phyloP scores from a whole-genome alignment of 352 stramenopile species.

The Pythium sp. region DNA sequence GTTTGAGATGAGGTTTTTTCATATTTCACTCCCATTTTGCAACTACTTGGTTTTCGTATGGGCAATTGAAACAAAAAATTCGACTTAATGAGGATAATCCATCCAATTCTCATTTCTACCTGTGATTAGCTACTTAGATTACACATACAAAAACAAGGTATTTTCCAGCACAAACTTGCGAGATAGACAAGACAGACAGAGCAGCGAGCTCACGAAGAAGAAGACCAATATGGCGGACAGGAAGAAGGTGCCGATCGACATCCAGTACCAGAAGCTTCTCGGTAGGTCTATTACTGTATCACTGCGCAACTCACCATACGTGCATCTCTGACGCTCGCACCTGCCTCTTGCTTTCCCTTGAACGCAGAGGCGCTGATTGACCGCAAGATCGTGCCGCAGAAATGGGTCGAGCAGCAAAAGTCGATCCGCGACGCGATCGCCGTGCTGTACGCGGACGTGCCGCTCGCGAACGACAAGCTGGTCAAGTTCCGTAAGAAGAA shows the following conservation, averaged over 20 bases:
- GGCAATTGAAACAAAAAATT: neutral
- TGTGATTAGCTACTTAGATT: too few species aligned
- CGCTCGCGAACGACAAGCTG: conserved; percentile 39
- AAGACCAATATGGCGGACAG: conserved; percentile 44
- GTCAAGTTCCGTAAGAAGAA: conserved; percentile 45
- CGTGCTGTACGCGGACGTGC: conserved; percentile 51
- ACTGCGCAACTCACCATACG: neutral
- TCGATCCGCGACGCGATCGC: conserved; percentile 58
- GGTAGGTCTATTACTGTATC: conserved; percentile 27
- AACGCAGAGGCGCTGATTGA: conserved; percentile 65
- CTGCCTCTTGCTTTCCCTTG: conserved; percentile 2
- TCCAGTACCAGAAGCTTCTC: conserved; percentile 77
- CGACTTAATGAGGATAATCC: too few species aligned
- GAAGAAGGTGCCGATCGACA: conserved; percentile 70
- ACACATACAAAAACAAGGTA: too few species aligned
- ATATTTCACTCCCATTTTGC: too few species aligned
- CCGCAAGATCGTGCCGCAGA: conserved; percentile 62
- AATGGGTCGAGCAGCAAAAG: conserved; percentile 70
- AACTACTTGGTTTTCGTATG: neutral
- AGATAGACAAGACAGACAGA: too few species aligned
- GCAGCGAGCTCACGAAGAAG: too few species aligned
- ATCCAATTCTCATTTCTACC: too few species aligned
- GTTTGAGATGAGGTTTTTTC: too few species aligned
- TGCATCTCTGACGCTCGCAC: neutral
- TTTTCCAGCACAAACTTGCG: too few species aligned